Base-by-base conservation (phyloP, 2,329 filamentous ascomycete genomes). In the Metarhizium robertsii region DNA sequence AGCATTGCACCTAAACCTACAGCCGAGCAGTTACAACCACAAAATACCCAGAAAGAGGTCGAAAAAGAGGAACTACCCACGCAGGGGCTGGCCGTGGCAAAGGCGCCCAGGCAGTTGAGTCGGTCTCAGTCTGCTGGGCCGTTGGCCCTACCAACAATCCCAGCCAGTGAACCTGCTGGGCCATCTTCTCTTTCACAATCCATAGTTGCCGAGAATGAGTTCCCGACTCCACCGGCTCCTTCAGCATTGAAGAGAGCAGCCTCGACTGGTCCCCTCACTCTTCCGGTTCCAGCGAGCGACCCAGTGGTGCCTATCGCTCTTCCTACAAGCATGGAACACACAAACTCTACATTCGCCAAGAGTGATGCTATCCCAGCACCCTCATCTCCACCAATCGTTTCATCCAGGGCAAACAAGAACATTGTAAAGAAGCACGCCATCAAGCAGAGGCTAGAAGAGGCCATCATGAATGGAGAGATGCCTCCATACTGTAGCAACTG, bases 401-500 rank as follows among this genome's bases (percentile, higher is more conserved):
- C 78, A 69, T 61, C 75, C 69, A 68, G 80, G 71, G 71, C 80
- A 69, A 75, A 85, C 78, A 80, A 87, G 78, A 78, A 86, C 73
- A 69, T 75, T 25, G 79, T 83, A 2, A 83, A 84, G 64, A 88
- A 88, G 61, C 73, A 79, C 48, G 74, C 79, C 2, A 83, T 84
- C 61, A 79, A 77, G 64, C 78, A 84, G 59, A 78, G 78, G 46
- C 66, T 86, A 2, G 79, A 85, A 60, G 73, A 75, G 43, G 84
- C 83, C 0, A 85, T 97, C 54, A 79, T 79, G n/a, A 83, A 84
- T 54, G 94, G 94, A 5, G 82, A 91, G 61, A 87, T 92, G 77
- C 94, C 94, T 0, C 86, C 87, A 1, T 97, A 86, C 65, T 99
- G 94, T 69, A 83, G 83, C 60, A 96, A 97, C 64, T 99, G 94